A percentile compares a stretch with the other conserved stretches of the same genome.
phyloP scores from a whole-genome alignment of 345 rosid species.

The Gossypium anomalum region DNA sequence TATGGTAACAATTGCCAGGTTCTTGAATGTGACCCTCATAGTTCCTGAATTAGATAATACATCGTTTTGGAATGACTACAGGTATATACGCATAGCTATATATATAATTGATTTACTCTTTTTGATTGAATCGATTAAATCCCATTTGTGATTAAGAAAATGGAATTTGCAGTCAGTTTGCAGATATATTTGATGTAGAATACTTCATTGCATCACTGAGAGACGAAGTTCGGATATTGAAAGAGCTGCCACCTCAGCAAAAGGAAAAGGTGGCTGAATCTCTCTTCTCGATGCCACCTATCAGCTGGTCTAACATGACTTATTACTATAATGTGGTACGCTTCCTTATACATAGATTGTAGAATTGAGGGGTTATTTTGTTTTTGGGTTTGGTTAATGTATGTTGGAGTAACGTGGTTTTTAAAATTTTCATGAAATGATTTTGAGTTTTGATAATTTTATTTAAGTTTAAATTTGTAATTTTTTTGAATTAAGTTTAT shows the following conservation, averaged over 20 bases:
- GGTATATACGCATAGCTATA: background rate
- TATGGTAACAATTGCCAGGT: slow-evolving; percentile 35
- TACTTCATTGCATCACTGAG: slow-evolving; percentile 45
- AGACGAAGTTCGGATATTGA: slow-evolving; percentile 42
- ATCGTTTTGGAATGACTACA: slow-evolving; percentile 34
- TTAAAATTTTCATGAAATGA: no score
- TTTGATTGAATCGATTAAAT: background rate
- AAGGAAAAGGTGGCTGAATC: slow-evolving; percentile 28
- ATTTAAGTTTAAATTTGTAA: no score
- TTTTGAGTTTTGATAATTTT: no score
- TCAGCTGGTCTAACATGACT: slow-evolving; percentile 58
- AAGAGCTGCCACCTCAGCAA: slow-evolving; percentile 36
- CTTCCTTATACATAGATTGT: background rate
- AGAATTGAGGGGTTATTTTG: no score
- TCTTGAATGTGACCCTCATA: slow-evolving; percentile 26
- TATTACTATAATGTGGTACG: slow-evolving; percentile 44
- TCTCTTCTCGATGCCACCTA: slow-evolving; percentile 39
- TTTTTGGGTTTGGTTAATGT: background rate
- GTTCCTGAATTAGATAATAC: slow-evolving; percentile 37
- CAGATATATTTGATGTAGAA: slow-evolving; percentile 47
- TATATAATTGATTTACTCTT: background rate
- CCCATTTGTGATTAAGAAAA: background rate
- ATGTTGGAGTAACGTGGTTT: no score
- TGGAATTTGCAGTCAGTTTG: slow-evolving; percentile 34
- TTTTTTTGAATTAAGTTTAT: no score